Evolutionary conservation across 192 early-diverging fungal genomes (phyloP).

Genomic region (Coemansia umbellata): DNA sequence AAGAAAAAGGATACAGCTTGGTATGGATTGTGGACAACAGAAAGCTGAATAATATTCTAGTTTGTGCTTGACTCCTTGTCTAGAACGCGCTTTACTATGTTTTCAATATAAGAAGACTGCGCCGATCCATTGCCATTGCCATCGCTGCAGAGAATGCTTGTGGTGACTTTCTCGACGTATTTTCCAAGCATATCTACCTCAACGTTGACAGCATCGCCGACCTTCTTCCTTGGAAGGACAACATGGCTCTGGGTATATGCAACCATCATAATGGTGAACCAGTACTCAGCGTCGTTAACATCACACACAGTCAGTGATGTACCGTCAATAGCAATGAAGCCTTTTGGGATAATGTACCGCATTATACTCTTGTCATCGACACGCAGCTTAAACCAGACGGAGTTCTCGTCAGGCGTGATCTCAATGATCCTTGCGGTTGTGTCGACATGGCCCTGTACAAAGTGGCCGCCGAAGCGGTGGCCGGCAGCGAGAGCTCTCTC

Average conservation of each 20-base stretch:
- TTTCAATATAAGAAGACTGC: constrained; percentile 33
- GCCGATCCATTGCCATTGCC: not conserved
- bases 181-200: constrained; percentile 99
- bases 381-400: constrained; percentile 69
- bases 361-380: constrained; percentile 56
- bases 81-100: constrained; percentile 38
- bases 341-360: constrained; percentile 90
- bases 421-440: constrained; percentile 70
- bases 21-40: too few relatives aligned
- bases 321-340: constrained; percentile 91
- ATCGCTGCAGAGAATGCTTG: constrained; percentile 46
- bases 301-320: constrained; percentile 92
- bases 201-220: constrained; percentile 81
- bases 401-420: constrained; percentile 85
- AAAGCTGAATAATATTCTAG: too few relatives aligned
- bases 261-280: constrained; percentile 94
- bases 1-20: too few relatives aligned
- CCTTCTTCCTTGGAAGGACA: constrained; percentile 67
- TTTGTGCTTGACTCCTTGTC: too few relatives aligned
- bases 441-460: constrained; percentile 97
- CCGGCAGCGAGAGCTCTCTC: constrained; percentile 87
- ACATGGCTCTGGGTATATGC: constrained; percentile 86
- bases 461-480: constrained; percentile 93
- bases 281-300: constrained; percentile 68
- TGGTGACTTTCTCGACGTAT: constrained; percentile 83